Evolutionary conservation across 2,329 filamentous ascomycete species (phyloP).

Genomic region (Dichotomopilus funicola): DNA sequence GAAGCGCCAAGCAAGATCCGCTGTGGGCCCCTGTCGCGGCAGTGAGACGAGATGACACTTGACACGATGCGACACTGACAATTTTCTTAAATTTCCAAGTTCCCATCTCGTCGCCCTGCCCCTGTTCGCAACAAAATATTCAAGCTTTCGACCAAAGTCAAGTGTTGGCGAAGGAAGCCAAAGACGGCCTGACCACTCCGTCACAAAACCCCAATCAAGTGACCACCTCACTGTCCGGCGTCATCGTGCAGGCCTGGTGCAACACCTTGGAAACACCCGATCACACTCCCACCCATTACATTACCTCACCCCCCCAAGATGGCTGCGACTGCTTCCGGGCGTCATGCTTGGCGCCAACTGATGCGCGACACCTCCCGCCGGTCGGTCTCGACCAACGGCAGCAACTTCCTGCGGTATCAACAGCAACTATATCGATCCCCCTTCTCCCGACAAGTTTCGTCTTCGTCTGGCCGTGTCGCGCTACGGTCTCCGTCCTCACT

Average conservation of each 20-base stretch:
- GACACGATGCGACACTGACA: constrained; percentile 19
- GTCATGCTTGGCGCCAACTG: constrained; percentile 25
- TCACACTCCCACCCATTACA: neutral
- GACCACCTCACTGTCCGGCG: neutral
- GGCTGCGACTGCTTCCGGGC: constrained; percentile 17
- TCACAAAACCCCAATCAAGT: constrained; percentile 1
- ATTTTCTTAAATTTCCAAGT: constrained; percentile 15
- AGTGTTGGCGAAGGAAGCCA: neutral
- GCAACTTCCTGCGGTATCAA: constrained; percentile 9
- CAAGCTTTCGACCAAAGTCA: neutral
- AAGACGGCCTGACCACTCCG: neutral
- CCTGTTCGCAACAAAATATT: neutral
- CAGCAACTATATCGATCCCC: constrained; percentile 5
- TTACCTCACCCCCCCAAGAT: neutral
- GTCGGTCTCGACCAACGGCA: neutral
- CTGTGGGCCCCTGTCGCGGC: neutral
- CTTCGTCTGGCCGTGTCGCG: constrained; percentile 2
- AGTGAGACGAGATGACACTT: constrained; percentile 12
- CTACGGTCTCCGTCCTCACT: constrained; percentile 3
- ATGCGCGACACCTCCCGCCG: constrained; percentile 14
- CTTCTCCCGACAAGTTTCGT: constrained; percentile 10
- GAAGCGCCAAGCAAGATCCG: neutral
- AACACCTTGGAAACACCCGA: constrained; percentile 6
- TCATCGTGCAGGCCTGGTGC: constrained; percentile 11
- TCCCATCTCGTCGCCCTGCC: neutral